Evolutionary conservation across 2,329 filamentous ascomycete genomes (phyloP).

Genomic region (Claviceps sp.): DNA sequence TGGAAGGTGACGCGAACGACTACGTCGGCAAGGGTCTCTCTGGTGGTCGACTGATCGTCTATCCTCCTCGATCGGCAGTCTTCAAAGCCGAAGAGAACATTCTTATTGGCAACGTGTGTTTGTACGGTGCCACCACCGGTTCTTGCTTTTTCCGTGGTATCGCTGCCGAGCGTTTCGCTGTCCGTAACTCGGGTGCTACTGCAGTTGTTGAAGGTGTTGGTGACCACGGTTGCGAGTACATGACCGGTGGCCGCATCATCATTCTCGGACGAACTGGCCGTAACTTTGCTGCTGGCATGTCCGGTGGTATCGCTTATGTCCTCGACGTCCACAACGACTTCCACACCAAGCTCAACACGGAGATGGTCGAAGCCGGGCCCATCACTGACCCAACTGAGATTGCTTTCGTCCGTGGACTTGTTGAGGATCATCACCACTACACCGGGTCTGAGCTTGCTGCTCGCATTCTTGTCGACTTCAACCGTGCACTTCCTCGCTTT

Average conservation of each 20-base stretch:
- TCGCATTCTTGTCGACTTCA: conserved; percentile 90
- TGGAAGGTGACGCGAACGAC: conserved; percentile 92
- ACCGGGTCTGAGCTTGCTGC: conserved; percentile 91
- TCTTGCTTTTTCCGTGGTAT: conserved; percentile 95
- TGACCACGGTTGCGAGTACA: conserved; percentile 97
- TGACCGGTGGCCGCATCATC: conserved; percentile 88
- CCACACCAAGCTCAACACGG: conserved; percentile 83
- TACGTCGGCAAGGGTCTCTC: conserved; percentile 95
- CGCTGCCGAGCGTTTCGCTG: conserved; percentile 89
- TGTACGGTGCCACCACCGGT: conserved; percentile 86
- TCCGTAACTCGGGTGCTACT: conserved; percentile 89
- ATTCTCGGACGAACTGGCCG: conserved; percentile 81
- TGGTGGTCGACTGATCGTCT: conserved; percentile 83
- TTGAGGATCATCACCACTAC: conserved; percentile 96
- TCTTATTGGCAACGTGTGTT: conserved; percentile 82
- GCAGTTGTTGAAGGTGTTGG: conserved; percentile 94
- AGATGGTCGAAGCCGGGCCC: conserved; percentile 86
- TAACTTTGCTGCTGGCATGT: conserved; percentile 98
- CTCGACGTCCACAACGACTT: conserved; percentile 86
- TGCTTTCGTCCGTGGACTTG: conserved; percentile 76
- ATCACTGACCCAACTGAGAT: conserved; percentile 81
- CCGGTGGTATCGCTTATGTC: conserved; percentile 90
- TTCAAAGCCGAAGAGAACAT: conserved; percentile 97
- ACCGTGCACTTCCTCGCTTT: conserved; percentile 75
- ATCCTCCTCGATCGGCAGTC: conserved; percentile 76